Evolutionary conservation across 441 rosid genomes (phyloP).

Genomic region (Populus hybrid): DNA sequence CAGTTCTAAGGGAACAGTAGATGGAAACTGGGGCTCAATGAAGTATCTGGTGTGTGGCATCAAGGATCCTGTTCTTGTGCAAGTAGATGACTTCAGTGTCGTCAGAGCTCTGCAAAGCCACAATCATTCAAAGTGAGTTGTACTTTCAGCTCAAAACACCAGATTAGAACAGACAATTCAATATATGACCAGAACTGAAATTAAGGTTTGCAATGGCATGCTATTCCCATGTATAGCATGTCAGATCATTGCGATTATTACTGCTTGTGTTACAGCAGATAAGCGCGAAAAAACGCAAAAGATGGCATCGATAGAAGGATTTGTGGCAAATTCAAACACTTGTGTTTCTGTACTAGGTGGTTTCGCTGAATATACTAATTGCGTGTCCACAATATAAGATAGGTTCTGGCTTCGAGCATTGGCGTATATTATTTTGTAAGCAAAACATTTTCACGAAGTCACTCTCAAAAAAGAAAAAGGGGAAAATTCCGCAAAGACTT

Average conservation of each 20-base stretch:
- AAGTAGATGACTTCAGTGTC: background rate
- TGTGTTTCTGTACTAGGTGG: too few relatives aligned
- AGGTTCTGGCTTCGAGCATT: too few relatives aligned
- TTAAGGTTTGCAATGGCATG: too few relatives aligned
- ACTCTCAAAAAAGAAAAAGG: background rate
- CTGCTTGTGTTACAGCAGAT: too few relatives aligned
- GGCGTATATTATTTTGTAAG: background rate
- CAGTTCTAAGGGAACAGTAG: background rate
- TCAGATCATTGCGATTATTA: too few relatives aligned
- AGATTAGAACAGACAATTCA: background rate
- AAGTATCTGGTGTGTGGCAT: background rate
- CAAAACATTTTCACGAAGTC: background rate
- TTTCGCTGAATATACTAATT: too few relatives aligned
- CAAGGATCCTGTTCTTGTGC: slow-evolving; percentile 7
- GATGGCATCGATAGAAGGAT: too few relatives aligned
- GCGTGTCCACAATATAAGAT: too few relatives aligned
- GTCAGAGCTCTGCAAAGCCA: slow-evolving; percentile 9
- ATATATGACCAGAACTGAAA: background rate
- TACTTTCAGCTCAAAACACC: background rate
- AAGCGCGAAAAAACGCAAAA: too few relatives aligned
- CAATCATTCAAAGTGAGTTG: background rate
- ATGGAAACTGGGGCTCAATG: background rate
- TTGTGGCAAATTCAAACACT: too few relatives aligned
- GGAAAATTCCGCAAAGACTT: background rate
- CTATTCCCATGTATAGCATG: too few relatives aligned